Percentiles rank a stretch among this genome's conserved stretches.
phyloP scores from a whole-genome alignment of 805 yeast genomes.

The Maudiozyma pseudohumilis region DNA sequence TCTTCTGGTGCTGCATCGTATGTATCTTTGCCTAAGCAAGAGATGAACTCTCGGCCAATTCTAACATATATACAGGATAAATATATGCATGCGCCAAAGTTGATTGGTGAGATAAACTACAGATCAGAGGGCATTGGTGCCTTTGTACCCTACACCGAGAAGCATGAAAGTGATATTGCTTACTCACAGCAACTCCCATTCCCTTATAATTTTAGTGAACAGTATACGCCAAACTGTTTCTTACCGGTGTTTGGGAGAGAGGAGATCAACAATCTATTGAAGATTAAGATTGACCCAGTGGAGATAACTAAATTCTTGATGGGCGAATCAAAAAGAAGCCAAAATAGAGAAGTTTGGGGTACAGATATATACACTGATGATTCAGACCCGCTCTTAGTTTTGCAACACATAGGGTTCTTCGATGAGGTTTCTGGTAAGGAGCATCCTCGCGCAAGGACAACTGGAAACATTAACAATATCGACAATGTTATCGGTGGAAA shows the following conservation, averaged over 20 bases:
- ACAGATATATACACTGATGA: slow-evolving; percentile 90
- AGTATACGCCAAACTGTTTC: slow-evolving; percentile 17
- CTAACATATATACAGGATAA: slow-evolving; percentile 5
- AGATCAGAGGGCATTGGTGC: slow-evolving; percentile 8
- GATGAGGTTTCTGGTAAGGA: slow-evolving; percentile 27
- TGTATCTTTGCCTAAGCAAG: not conserved
- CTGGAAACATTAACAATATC: slow-evolving; percentile 32
- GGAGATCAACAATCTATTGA: slow-evolving; percentile 16
- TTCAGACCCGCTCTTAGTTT: slow-evolving; percentile 66
- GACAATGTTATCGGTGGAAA: slow-evolving; percentile 22
- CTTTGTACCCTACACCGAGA: not conserved
- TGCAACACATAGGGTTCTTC: slow-evolving; percentile 67
- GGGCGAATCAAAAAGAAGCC: slow-evolving; percentile 28
- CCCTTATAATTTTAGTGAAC: slow-evolving; percentile 3
- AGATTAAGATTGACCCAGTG: slow-evolving; percentile 16
- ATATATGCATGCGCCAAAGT: slow-evolving; percentile 5
- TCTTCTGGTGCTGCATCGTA: not conserved
- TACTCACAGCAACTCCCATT: slow-evolving; percentile 3
- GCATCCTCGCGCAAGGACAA: slow-evolving; percentile 25
- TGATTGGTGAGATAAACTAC: slow-evolving; percentile 14
- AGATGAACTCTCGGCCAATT: slow-evolving; percentile 6
- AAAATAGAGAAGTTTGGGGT: slow-evolving; percentile 71
- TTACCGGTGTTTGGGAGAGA: slow-evolving; percentile 17
- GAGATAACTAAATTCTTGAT: slow-evolving; percentile 15
- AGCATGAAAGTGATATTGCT: too few relatives aligned